Evolutionary conservation across 495 filamentous ascomycete species (phyloP), one percentile per base, ranked within the genome.

Genomic region (Penicillium angulare): DNA sequence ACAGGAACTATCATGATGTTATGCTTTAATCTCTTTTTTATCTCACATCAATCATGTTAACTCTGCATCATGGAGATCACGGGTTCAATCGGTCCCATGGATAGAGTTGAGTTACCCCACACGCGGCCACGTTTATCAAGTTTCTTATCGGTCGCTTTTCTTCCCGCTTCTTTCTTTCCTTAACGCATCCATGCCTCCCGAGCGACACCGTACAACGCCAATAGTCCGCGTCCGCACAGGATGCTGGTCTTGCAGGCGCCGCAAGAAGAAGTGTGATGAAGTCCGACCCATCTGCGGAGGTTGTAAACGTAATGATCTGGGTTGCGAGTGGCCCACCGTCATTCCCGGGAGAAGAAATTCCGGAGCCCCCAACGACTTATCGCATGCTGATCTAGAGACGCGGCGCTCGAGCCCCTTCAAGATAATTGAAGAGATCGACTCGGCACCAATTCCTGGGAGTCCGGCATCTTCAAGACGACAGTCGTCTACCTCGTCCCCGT

Each of bases 191-290:
- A 69, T 71, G 67, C 65, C 66, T 16, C 59, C 65, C 34, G 60
- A 59, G 51, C 62, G 61, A 57, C 59, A 55, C 40, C 55, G 66
- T 7, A 57, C 60, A 24, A 53, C 59, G 34, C 61, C 62, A 22
- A 71, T 71, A 31, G 64, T 71, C 7, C 66, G 68, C 39, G 68
- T 71, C 18, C 53, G 68, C 15, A 93, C 90, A 2, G 90, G 90
- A 7, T 95, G 90, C 66, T 84, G 88, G 56, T 90, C 88, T 24
- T 95, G 90, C 67, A 77, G 90, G 47, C 86, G 86, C 55, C 79
- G 90, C n/a, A 93, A 93, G 74, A 96, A 93, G 83, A 95, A 95
- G 75, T 95, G 90, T 68, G 90, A 93, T 61, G 90, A 93, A 72
- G 74, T 79, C 10, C 89, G 86, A 52, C 90, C 90, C 29, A 72